Evolutionary conservation across 805 yeast species (phyloP).

Genomic region (Ogataea pilisensis): DNA sequence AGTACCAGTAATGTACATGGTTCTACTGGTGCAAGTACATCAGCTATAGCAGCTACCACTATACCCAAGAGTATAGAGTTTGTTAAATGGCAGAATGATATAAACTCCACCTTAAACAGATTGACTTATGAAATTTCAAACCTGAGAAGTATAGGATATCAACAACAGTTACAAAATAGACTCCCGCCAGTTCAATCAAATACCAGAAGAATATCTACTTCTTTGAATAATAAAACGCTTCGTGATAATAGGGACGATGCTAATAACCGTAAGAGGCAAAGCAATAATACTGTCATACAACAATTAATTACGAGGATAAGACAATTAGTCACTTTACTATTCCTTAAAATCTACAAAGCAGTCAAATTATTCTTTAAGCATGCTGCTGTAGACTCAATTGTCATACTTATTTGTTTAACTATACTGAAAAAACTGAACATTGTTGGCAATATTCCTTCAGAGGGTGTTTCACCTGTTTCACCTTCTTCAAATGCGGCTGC

Average conservation of each 20-base stretch:
- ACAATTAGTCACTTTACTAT: conserved; percentile 5
- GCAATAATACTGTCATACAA: conserved; percentile 1
- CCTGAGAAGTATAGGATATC: conserved; percentile 15
- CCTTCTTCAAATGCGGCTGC: not conserved
- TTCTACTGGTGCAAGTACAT: conserved; percentile 6
- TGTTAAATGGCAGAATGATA: conserved; percentile 50
- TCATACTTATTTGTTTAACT: conserved; percentile 13
- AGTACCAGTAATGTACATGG: conserved; percentile 11
- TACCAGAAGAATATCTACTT: not conserved
- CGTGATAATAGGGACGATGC: not conserved
- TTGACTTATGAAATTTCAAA: conserved; percentile 38
- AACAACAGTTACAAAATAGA: conserved; percentile 10
- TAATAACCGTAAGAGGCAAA: conserved; percentile 1
- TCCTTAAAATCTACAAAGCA: conserved; percentile 8
- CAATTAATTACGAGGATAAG: conserved; percentile 2
- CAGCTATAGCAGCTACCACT: conserved; percentile 13
- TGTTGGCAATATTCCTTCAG: not conserved
- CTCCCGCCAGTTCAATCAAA: not conserved
- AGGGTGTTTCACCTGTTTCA: not conserved
- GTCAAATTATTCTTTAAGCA: conserved; percentile 16
- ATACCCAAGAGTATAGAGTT: conserved; percentile 35
- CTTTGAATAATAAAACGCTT: not conserved
- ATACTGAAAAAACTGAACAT: conserved; percentile 12
- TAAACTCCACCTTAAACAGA: conserved; percentile 42
- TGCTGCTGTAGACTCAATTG: conserved; percentile 20